Percentiles rank a stretch among this genome's conserved stretches.
Conservation (phyloP, 2,329 filamentous ascomycete genomes). For the Diaporthe amygdali region DNA sequence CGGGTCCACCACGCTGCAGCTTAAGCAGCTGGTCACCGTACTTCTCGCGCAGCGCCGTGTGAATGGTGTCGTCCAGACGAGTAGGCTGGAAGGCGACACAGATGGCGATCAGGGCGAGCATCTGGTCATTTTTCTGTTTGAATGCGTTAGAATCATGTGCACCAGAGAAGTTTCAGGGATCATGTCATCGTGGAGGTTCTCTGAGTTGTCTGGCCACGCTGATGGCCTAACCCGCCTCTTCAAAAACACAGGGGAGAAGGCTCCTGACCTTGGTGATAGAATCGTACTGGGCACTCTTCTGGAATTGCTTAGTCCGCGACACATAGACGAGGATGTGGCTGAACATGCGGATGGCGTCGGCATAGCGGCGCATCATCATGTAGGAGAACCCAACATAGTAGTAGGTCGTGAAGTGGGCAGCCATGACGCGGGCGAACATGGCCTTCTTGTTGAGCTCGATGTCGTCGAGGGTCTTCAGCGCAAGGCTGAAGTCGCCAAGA, state of each 20-base stretch:
- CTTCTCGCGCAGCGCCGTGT: slow-evolving; percentile 97
- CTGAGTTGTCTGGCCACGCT: background rate
- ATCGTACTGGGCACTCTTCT: slow-evolving; percentile 98
- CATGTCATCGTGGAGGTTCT: background rate
- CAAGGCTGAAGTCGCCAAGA: slow-evolving; percentile 96
- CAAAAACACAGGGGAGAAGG: background rate
- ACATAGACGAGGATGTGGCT: slow-evolving; percentile 99
- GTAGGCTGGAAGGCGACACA: slow-evolving; percentile 98
- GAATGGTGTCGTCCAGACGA: slow-evolving; percentile 96
- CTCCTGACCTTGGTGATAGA: slow-evolving; percentile 81
- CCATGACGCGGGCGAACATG: slow-evolving; percentile 99
- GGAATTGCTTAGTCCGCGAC: slow-evolving; percentile 99
- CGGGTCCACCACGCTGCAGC: slow-evolving; percentile 94
- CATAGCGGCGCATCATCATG: slow-evolving; percentile 99
- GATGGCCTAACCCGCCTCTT: background rate
- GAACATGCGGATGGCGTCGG: slow-evolving; percentile 99
- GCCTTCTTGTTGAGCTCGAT: slow-evolving; percentile 99
- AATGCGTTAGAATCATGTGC: background rate
- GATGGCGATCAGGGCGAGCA: slow-evolving; percentile 98
- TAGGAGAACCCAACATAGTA: slow-evolving; percentile 99
- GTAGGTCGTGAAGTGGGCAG: slow-evolving; percentile 99
- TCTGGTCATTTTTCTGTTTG: slow-evolving; percentile 91
- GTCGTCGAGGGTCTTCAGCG: slow-evolving; percentile 97
- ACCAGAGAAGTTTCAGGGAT: background rate
- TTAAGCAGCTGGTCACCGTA: slow-evolving; percentile 98